Evolutionary conservation across 73 alveolate genomes (phyloP).

Genomic region (Loxodes magnus): DNA sequence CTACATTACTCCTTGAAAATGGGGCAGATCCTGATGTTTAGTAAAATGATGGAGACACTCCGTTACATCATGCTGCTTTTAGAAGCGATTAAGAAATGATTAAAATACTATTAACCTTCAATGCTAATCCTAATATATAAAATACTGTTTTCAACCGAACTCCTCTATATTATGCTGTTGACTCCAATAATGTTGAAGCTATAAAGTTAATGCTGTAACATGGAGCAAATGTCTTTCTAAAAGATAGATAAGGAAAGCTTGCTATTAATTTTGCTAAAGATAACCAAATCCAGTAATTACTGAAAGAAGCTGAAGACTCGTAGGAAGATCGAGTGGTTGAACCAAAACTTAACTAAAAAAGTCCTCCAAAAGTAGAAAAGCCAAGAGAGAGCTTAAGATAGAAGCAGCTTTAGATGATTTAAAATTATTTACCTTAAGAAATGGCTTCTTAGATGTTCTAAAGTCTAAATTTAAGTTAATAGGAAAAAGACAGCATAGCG

Average conservation of each 20-base stretch:
- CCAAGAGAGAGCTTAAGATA: neutral
- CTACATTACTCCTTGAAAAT: neutral
- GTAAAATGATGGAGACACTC: constrained; percentile 10
- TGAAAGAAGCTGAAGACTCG: too few species aligned
- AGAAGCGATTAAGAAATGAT: neutral
- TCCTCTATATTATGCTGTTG: constrained; percentile 9
- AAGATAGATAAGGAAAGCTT: neutral
- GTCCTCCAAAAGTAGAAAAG: neutral
- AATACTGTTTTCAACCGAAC: constrained; percentile 4
- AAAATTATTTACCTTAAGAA: too few species aligned
- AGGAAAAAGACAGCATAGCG: too few species aligned
- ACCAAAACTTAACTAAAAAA: too few species aligned
- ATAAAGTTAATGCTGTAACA: neutral
- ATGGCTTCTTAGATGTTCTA: too few species aligned
- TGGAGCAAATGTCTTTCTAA: neutral
- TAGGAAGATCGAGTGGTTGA: too few species aligned
- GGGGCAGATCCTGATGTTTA: neutral
- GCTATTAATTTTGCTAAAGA: constrained; percentile 3
- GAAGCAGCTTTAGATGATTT: too few species aligned
- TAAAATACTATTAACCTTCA: neutral
- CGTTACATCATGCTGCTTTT: constrained; percentile 7
- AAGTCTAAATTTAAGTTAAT: too few species aligned
- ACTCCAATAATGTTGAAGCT: constrained; percentile 6
- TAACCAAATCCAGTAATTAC: neutral
- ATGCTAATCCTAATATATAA: constrained; percentile 12